These are phyloP conservation scores for Alectoria sarmentosa DNA, from an alignment of 495 filamentous ascomycete species.

Conservation along the genomic window DNA sequence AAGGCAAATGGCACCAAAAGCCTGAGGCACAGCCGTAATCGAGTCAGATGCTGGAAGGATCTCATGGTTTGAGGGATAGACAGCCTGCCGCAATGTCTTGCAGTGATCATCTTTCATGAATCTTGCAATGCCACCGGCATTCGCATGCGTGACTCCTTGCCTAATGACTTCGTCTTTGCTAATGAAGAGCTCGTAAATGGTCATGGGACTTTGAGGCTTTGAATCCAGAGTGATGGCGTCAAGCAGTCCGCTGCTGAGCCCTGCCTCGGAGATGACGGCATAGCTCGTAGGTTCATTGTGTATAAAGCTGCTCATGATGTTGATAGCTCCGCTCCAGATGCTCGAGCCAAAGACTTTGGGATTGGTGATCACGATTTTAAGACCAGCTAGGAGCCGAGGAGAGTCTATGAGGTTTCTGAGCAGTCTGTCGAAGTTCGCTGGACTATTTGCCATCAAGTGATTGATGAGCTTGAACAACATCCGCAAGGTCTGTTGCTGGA, in stretches of 20 bases:
- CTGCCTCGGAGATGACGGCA: conserved; percentile 87
- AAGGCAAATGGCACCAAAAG: conserved; percentile 89
- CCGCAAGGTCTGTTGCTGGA: conserved; percentile 84
- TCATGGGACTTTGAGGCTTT: conserved; percentile 31
- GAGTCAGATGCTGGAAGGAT: conserved; percentile 81
- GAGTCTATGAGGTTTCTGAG: conserved; percentile 93
- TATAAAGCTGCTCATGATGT: conserved; percentile 90
- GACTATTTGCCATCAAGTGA: conserved; percentile 83
- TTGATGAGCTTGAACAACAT: conserved; percentile 95
- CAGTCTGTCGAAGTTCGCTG: conserved; percentile 79
- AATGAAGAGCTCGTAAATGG: conserved; percentile 6
- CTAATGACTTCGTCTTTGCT: conserved; percentile 9
- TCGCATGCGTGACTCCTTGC: conserved; percentile 8
- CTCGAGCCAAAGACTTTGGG: conserved; percentile 73
- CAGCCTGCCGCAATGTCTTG: conserved; percentile 16
- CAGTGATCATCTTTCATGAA: conserved; percentile 12
- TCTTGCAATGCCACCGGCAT: conserved; percentile 8
- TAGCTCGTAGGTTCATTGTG: conserved; percentile 99
- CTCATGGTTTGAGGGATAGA: conserved; percentile 42
- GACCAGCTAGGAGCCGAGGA: conserved; percentile 66
- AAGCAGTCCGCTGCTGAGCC: conserved; percentile 75
- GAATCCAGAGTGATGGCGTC: conserved; percentile 63
- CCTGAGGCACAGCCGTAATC: conserved; percentile 74
- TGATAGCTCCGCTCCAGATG: conserved; percentile 88
- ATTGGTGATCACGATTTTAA: conserved; percentile 77